phyloP scores from a whole-genome alignment of 1,284 basidiomycete genomes.

The Bothia castanella region DNA sequence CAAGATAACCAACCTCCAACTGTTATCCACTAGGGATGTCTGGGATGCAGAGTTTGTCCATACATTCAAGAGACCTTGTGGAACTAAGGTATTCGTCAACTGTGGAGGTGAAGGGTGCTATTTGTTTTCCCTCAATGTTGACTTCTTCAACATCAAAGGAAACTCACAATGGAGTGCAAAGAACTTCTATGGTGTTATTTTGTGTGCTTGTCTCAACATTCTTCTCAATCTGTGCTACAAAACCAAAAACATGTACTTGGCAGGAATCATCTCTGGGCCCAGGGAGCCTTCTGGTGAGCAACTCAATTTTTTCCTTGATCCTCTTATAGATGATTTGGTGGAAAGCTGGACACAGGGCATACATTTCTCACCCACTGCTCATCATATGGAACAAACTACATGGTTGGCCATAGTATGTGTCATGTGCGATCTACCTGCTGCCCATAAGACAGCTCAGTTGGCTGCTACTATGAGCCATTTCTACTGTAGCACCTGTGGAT shows the following conservation, averaged over 20 bases:
- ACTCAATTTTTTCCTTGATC: constrained; percentile 29
- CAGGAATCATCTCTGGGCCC: constrained; percentile 29
- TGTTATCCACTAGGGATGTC: not conserved
- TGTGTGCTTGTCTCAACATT: not conserved
- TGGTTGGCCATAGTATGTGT: constrained; percentile 20
- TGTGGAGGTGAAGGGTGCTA: not conserved
- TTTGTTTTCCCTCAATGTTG: not conserved
- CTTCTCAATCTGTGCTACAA: constrained; percentile 20
- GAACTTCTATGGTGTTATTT: not conserved
- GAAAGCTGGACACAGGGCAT: constrained; percentile 29
- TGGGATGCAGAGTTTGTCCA: not conserved
- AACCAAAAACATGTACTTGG: constrained; percentile 32
- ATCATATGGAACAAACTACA: constrained; percentile 12
- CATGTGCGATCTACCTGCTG: constrained; percentile 37
- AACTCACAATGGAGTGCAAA: not conserved
- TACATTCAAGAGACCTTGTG: not conserved
- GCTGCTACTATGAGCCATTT: constrained; percentile 10
- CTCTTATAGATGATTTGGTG: constrained; percentile 26
- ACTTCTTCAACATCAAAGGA: not conserved
- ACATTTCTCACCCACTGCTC: constrained; percentile 23
- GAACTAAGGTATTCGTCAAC: not conserved
- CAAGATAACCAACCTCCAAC: no score
- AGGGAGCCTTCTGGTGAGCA: constrained; percentile 19
- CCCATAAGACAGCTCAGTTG: constrained; percentile 25
- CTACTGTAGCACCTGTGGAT: constrained; percentile 36